Evolutionary conservation across 139 green algal species (phyloP), one percentile per base, ranked within the genome.

Genomic region (Chlorella sp.): DNA sequence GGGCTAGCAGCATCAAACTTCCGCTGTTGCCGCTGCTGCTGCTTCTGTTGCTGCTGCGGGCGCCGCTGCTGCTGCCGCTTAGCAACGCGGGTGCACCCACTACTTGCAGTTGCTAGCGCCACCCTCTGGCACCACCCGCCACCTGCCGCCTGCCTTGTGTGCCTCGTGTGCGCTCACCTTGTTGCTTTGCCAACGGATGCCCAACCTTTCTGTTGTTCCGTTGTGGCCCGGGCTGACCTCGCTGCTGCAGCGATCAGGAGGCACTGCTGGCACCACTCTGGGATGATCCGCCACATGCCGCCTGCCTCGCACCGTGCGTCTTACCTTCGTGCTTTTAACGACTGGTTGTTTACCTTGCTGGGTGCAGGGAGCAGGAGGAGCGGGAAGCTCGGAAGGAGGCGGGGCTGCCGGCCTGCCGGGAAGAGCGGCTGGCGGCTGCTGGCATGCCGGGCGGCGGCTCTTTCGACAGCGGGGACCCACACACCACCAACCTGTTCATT

Each of bases 401-500:
- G 81, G 89, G 87, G 69, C 30, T 85, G 76, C 84, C 87, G 42
- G 39, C 86, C 34, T 22, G 71, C 24, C 76, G 84, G 1, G 83
- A 93, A 69, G 53, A 89, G 75, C 36, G 77, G 77, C 37, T 37
- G 24, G 60, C 39, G 28, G 68, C 75, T 81, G n/a, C 75, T 16
- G 48, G 48, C 48, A 57, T 71, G 21, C 22, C 64, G 64, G 64
- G 64, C 21, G 73, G 15, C 39, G 66, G 93, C 26, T 93, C 86
- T 37, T 91, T 92, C 53, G 95, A 98, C 88, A 91, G 93, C 32
- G 94, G 95, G 7, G 96, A 99, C 88, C 94, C 94, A 22, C 94
- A 81, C 94, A 97, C 96, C 75, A 99, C 97, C 86, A 99, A 99
- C 93, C 94, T 99, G 78, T 98, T 98, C 85, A 92, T 98, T 24